Evolutionary conservation across 2,329 filamentous ascomycete genomes (phyloP).

Genomic region (Fusarium nurragi): DNA sequence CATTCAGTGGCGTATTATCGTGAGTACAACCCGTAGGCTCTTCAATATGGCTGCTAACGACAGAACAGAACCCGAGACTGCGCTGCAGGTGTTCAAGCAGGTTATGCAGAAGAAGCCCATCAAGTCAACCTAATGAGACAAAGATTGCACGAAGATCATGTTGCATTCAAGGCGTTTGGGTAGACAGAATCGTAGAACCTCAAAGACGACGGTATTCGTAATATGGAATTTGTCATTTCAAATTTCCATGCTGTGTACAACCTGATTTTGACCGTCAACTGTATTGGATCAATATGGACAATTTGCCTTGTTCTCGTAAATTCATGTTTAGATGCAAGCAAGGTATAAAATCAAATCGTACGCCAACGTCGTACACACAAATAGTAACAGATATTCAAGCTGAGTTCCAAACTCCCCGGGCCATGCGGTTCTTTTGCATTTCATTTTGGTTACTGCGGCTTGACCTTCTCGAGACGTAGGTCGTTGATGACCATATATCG

Average conservation of each 20-base stretch:
- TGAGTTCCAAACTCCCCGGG: constrained; percentile 21
- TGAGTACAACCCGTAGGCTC: constrained; percentile 11
- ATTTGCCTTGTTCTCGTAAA: constrained; percentile 1
- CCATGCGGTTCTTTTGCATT: constrained; percentile 20
- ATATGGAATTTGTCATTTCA: background rate
- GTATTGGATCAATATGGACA: background rate
- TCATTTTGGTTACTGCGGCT: constrained; percentile 18
- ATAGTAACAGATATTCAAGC: constrained; percentile 8
- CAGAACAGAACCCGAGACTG: constrained; percentile 40
- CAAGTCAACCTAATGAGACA: constrained; percentile 27
- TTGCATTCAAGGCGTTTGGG: constrained; percentile 1
- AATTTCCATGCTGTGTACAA: background rate
- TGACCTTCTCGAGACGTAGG: constrained; percentile 64
- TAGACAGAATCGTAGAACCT: background rate
- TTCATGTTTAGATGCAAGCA: constrained; percentile 1
- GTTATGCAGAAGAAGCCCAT: constrained; percentile 40
- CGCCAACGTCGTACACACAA: constrained; percentile 6
- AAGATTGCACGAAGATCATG: background rate
- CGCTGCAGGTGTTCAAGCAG: constrained; percentile 43
- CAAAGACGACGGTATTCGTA: background rate
- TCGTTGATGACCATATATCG: constrained; percentile 98
- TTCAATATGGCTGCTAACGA: background rate
- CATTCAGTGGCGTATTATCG: constrained; percentile 63
- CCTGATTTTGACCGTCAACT: background rate
- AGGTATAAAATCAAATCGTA: constrained; percentile 14